Evolutionary conservation across 2,329 filamentous ascomycete genomes (phyloP), one percentile per base, ranked within the genome.

Genomic region (Penicillium sp.): DNA sequence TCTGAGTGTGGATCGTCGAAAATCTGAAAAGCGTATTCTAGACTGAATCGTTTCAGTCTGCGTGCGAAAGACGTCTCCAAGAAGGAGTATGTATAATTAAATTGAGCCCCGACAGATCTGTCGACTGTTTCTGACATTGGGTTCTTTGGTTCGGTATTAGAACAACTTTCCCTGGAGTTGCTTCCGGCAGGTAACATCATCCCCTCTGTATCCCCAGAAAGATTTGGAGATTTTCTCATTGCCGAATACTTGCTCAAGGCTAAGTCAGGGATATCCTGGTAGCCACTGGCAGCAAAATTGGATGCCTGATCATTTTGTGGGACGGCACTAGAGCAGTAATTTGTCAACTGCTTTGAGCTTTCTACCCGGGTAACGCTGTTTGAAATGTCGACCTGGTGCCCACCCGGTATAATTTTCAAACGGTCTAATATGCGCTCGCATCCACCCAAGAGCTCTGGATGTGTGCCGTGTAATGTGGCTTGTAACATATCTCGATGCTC

Each of bases 61-160:
- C 89, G 83, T 10, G 85, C 85, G 61, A 95, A 92, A 1, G 81
- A 86, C 1, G 78, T 75, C 68, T 92, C 89, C 24, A 83, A 78
- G 53, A 82, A 81, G 9, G 84, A 79, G 67, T 87, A 86, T 16
- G 47, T 34, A 32, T 43, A 22, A 8, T 16, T 39, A 13, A 18
- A 3, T 32, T 34, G 32, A 27, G 16, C 13, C 14, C 39, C 47
- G 13, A 39, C 14, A 16, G 34, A 49, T 31, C 21, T 27, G 14
- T 34, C 39, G 18, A 39, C 7, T 11, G 14, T 3, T 34, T 36
- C n/a, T 16, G 34, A 29, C 6, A 27, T 36, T 3, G 39, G 9
- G 3, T 36, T 14, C 6, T 14, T n/a, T 21, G 22, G 38, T 11
- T 36, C 14, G 18, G 7, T 5, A 4, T 18, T 22, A 6, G 10